These are phyloP conservation scores for Pythium biforme DNA, from an alignment of 352 stramenopile genomes.

Conservation along the genomic window DNA sequence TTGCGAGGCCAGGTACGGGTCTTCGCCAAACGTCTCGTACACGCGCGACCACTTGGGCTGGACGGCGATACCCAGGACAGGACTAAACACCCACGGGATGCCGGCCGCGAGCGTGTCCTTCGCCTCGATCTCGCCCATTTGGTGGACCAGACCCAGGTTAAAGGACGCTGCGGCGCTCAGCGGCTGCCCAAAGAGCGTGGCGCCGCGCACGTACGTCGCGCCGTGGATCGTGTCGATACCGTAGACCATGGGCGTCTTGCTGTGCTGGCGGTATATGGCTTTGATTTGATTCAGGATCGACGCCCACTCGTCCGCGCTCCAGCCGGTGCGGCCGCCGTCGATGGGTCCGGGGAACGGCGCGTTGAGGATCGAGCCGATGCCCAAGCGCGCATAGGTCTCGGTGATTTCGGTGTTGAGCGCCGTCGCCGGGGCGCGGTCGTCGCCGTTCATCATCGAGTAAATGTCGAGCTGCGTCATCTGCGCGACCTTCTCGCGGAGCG, in stretches of 20 bases:
- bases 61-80: slow-evolving; percentile 80
- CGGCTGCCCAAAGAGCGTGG: slow-evolving; percentile 83
- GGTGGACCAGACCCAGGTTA: slow-evolving; percentile 68
- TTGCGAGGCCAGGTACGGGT: slow-evolving; percentile 67
- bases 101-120: slow-evolving; percentile 86
- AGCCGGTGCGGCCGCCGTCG: slow-evolving; percentile 48
- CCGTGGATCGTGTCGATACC: slow-evolving; percentile 91
- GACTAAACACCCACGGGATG: slow-evolving; percentile 91
- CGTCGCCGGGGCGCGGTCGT: slow-evolving; percentile 42
- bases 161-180: slow-evolving; percentile 90
- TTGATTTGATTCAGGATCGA: slow-evolving; percentile 70
- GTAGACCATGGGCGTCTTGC: slow-evolving; percentile 73
- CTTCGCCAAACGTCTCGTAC: slow-evolving; percentile 94
- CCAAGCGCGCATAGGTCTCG: slow-evolving; percentile 60
- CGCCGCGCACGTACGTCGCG: slow-evolving; percentile 84
- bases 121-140: slow-evolving; percentile 73
- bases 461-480: slow-evolving; percentile 93
- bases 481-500: slow-evolving; percentile 61
- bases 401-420: slow-evolving; percentile 53
- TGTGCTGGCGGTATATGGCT: slow-evolving; percentile 58
- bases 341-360: slow-evolving; percentile 54
- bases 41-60: slow-evolving; percentile 86
- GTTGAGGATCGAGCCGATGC: slow-evolving; percentile 89
- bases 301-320: slow-evolving; percentile 68
- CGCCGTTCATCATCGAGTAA: slow-evolving; percentile 70